Evolutionary conservation across 1,284 basidiomycete species (phyloP).

Genomic region (Xanthoconium separans): DNA sequence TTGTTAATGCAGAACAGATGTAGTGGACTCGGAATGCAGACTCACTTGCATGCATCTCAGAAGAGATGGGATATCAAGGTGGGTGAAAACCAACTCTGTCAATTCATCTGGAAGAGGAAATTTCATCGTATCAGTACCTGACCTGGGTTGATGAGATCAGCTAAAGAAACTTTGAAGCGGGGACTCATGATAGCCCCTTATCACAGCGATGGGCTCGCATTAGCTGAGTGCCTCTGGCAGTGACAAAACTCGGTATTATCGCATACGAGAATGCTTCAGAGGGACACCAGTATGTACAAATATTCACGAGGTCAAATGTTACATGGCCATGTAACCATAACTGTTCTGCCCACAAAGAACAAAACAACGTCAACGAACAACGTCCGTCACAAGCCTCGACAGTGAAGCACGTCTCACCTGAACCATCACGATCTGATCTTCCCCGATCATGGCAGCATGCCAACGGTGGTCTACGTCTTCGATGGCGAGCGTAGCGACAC

Average conservation of each 20-base stretch:
- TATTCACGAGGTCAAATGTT: not conserved
- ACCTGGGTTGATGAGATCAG: too few relatives aligned
- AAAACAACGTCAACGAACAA: constrained; percentile 3
- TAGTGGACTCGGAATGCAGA: not conserved
- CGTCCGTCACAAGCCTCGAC: not conserved
- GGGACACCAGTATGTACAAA: not conserved
- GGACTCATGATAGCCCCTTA: too few relatives aligned
- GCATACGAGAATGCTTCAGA: too few relatives aligned
- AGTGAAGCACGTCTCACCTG: constrained; percentile 15
- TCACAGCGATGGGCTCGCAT: too few relatives aligned
- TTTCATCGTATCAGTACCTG: too few relatives aligned
- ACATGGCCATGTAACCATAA: constrained; percentile 32
- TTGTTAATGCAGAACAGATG: not conserved
- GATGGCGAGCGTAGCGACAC: constrained; percentile 19
- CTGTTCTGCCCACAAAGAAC: constrained; percentile 9
- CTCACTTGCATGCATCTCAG: constrained; percentile 29
- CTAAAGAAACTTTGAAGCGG: too few relatives aligned
- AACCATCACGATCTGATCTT: constrained; percentile 31
- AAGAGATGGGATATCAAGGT: constrained; percentile 29
- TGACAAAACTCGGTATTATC: too few relatives aligned
- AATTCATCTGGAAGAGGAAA: constrained; percentile 26
- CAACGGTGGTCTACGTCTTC: constrained; percentile 16
- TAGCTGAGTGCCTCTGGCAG: too few relatives aligned
- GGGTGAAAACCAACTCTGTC: constrained; percentile 11
- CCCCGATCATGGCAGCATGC: constrained; percentile 33